These are phyloP conservation scores for Colletotrichum sp. DNA, from an alignment of 2,329 filamentous ascomycete species.

Conservation along the genomic window DNA sequence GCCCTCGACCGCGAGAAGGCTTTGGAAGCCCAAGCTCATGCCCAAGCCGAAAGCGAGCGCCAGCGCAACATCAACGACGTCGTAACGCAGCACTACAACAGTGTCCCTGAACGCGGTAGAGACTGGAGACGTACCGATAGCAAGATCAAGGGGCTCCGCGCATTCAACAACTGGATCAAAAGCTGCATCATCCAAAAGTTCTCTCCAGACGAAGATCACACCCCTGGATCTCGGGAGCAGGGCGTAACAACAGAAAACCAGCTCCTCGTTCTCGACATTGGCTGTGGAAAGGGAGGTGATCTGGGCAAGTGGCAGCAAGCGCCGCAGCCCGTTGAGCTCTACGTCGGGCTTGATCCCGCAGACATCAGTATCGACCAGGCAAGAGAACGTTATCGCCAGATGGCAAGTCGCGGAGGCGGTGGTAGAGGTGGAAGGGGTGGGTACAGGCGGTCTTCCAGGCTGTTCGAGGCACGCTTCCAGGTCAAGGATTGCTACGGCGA, in stretches of 20 bases:
- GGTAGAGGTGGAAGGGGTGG: constrained; percentile 60
- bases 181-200: constrained; percentile 97
- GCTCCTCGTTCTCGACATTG: constrained; percentile 87
- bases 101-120: constrained; percentile 88
- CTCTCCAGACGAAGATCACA: constrained; percentile 78
- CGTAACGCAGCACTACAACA: constrained; percentile 94
- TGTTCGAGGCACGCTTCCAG: constrained; percentile 88
- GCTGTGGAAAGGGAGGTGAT: constrained; percentile 96
- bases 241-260: constrained; percentile 59
- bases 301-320: constrained; percentile 95
- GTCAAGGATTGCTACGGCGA: constrained; percentile 93
- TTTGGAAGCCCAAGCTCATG: constrained; percentile 38
- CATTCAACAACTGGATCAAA: constrained; percentile 99
- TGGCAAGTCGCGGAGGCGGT: constrained; percentile 66
- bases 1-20: constrained; percentile 62
- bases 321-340: constrained; percentile 88
- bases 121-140: constrained; percentile 96
- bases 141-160: constrained; percentile 91
- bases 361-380: constrained; percentile 93
- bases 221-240: constrained; percentile 62
- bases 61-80: constrained; percentile 75
- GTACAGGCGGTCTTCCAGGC: constrained; percentile 52
- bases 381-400: constrained; percentile 78
- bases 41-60: constrained; percentile 42
- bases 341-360: constrained; percentile 92